Conservation (phyloP, 768 basidiomycete genomes). For the Ramaria sp. region DNA sequence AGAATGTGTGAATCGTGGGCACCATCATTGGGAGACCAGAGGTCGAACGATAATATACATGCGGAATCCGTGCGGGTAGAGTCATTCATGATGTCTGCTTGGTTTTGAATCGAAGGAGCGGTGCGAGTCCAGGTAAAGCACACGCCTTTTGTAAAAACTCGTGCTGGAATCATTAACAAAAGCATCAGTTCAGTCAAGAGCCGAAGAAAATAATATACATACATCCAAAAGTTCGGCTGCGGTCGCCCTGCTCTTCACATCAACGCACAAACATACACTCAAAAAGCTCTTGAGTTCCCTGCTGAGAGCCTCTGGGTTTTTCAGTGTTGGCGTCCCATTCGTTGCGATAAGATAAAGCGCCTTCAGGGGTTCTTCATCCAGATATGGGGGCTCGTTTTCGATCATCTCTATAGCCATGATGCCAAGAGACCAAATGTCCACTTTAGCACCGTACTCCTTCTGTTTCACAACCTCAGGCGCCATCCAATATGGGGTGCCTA, state of each 20-base stretch:
- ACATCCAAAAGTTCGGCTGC: conserved; percentile 77
- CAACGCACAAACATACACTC: conserved; percentile 96
- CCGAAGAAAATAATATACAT: conserved; percentile 20
- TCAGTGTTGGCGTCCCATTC: conserved; percentile 95
- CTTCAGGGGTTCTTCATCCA: conserved; percentile 91
- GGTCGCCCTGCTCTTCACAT: conserved; percentile 87
- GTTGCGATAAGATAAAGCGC: conserved; percentile 94
- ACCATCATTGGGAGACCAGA: too few relatives aligned
- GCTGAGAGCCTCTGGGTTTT: conserved; percentile 88
- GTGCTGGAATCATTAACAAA: conserved; percentile 45
- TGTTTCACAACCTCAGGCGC: conserved; percentile 97
- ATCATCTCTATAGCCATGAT: conserved; percentile 99
- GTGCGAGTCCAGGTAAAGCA: conserved; percentile 68
- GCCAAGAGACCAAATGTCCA: conserved; percentile 93
- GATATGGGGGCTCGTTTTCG: conserved; percentile 91
- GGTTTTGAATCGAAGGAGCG: conserved; percentile 70
- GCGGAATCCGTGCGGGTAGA: neutral
- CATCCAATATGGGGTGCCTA: conserved; percentile 98
- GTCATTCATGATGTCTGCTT: conserved; percentile 1
- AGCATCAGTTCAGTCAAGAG: conserved; percentile 11
- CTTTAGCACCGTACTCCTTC: conserved; percentile 94
- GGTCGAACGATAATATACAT: too few relatives aligned
- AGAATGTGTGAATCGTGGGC: too few relatives aligned
- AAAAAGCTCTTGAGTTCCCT: conserved; percentile 92
- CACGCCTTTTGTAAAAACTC: conserved; percentile 92